Evolutionary conservation across 179 eudicot species (phyloP), one percentile per base, ranked within the genome.

Genomic region (Heliamphora pulchella): DNA sequence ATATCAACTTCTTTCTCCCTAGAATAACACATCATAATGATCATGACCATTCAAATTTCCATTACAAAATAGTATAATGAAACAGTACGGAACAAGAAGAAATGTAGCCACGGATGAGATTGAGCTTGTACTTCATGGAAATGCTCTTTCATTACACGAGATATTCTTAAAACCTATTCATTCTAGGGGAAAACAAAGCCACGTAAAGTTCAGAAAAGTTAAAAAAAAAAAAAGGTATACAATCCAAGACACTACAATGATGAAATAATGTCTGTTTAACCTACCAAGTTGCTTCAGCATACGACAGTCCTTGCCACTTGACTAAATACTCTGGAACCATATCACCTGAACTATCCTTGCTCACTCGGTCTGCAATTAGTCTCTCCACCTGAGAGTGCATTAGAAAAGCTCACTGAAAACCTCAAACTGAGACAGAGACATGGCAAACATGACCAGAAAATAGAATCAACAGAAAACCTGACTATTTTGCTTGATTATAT

Each of bases 261-360:
- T 1, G 11, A 70, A 41, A 22, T 54, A 74, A 66, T 13, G 41
- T 39, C 64, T 8, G 58, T 66, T 43, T 31, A 69, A 48, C 63
- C 47, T 91, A 96, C 99, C 99, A 96, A 80, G 99, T 96, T 81
- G 95, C 99, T 90, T 96, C 99, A 80, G 99, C 99, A 86, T 96
- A 96, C 73, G 99, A 96, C 72, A 96, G 82, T 76, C 99, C 99
- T 82, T 90, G 94, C 99, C 99, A 96, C 89, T 96, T 96, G 84
- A 96, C 99, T 69, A 96, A 86, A 86, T 91, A 96, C 84, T 94
- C 99, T 53, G 93, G 90, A 73, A 83, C 82, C 75, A 88, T 87
- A 83, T 90, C 89, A 71, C 89, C 96, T 68, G 84, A 81, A 80
- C 87, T 81, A 82, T 89, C 93, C 79, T 86, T 91, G 68, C 85